phyloP scores from a whole-genome alignment of 148 eudicot species.

The Polygonum maritimum region DNA sequence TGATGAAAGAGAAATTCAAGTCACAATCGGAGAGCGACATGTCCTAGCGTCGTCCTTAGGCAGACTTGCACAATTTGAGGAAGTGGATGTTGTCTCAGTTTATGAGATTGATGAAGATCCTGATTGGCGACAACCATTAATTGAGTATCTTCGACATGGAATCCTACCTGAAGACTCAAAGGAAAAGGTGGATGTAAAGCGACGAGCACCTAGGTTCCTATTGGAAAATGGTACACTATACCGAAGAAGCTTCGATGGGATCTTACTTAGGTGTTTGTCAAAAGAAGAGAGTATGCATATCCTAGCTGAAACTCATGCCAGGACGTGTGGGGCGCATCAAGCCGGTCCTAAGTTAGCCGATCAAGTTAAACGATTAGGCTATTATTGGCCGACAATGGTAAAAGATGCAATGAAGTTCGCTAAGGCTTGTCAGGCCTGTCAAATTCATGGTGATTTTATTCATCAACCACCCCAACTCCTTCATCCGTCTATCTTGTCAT shows the following conservation, averaged over 20 bases:
- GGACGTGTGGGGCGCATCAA: neutral
- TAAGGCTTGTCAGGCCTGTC: neutral
- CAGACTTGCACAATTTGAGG: neutral
- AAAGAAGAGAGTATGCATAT: neutral
- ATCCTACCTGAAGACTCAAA: neutral
- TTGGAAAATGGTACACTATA: neutral
- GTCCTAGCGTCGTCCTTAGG: neutral
- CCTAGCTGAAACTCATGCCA: neutral
- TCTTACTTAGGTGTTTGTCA: neutral
- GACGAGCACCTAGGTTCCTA: neutral
- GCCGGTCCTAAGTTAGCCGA: neutral
- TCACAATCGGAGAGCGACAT: neutral
- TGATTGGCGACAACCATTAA: neutral
- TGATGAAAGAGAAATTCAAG: neutral
- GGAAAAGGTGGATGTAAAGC: neutral
- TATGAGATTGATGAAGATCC: neutral
- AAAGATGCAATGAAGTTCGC: neutral
- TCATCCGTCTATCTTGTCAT: neutral
- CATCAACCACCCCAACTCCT: neutral
- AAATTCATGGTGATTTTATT: neutral
- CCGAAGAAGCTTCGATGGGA: neutral
- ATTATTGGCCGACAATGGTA: neutral
- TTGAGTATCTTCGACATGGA: neutral
- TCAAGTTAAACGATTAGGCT: neutral
- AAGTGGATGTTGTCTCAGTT: neutral